Evolutionary conservation across 140 eudicot genomes (phyloP), one percentile per base, ranked within the genome.

Genomic region (Bidens hawaiensis): DNA sequence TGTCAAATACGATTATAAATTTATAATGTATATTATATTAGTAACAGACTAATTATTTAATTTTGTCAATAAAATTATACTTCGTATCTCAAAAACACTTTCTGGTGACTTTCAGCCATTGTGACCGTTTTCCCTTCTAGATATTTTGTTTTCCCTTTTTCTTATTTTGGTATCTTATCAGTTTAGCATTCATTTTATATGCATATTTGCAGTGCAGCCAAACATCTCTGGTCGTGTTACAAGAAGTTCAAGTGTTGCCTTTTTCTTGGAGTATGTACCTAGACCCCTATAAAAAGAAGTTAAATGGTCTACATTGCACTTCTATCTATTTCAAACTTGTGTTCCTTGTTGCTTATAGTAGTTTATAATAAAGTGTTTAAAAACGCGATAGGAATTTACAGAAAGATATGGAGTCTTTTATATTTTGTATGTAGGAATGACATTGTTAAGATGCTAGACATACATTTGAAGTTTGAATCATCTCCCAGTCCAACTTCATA

Each of bases 331-430:
- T 38, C 38, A 31, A 42, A 55, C n/a, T n/a, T 53, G 55, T 24
- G 26, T 63, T 45, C 59, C 41, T 60, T 71, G 19, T 50, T 71
- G 58, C 64, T 63, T 71, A 72, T 43, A 63, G 65, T 41, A 30
- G 40, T 42, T 53, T 38, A 42, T 41, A 62, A 71, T 71, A 63
- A 63, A 2, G 77, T 51, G 75, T 70, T 38, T 22, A 23, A 14
- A 71, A 46, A 71, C 70, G 76, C 65, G 21, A 1, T 48, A 53
- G 64, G 53, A 42, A 41, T 40, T 41, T 21, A 65, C 40, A 46
- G 67, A 43, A 45, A 30, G 33, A 69, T 58, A 69, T 70, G 62
- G 30, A 51, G 55, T 62, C 19, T 19, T 62, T 27, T 53, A 42
- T 71, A n/a, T n/a, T n/a, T n/a, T n/a, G n/a, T n/a, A 63, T 63